phyloP scores from a whole-genome alignment of 148 eudicot genomes.

The Gaultheria prostrata region DNA sequence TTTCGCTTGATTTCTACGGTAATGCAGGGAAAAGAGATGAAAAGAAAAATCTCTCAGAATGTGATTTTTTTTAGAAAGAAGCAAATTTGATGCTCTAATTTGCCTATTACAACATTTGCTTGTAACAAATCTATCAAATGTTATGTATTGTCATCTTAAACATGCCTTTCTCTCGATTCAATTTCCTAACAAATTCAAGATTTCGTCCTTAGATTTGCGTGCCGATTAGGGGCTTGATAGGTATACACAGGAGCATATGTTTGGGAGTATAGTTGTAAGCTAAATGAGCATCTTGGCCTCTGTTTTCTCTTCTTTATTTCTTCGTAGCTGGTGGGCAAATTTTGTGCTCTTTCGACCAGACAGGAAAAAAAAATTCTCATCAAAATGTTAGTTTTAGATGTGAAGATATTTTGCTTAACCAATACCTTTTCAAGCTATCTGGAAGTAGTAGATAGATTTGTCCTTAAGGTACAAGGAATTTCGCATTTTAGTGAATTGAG shows the following conservation, averaged over 20 bases:
- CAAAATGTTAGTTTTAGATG: not conserved
- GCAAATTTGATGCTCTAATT: not conserved
- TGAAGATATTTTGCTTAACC: not conserved
- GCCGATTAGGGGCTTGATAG: not conserved
- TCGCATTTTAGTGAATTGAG: not conserved
- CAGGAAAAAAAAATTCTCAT: not conserved
- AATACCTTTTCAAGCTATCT: not conserved
- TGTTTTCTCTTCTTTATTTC: not conserved
- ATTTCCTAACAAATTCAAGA: not conserved
- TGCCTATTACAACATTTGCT: not conserved
- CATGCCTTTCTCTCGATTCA: not conserved
- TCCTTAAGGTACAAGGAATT: too few species aligned
- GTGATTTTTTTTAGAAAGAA: not conserved
- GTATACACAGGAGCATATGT: not conserved
- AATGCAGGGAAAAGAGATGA: not conserved
- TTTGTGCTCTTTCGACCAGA: not conserved
- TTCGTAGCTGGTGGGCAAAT: not conserved
- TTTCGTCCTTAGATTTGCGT: not conserved
- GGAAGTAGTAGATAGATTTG: not conserved
- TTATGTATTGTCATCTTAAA: not conserved
- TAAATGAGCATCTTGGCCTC: not conserved
- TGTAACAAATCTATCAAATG: not conserved
- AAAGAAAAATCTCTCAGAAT: not conserved
- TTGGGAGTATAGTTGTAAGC: conserved; percentile 2
- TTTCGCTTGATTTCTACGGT: not conserved